A percentile compares a stretch with the other conserved stretches of the same genome.
Evolutionary conservation across 768 basidiomycete species (phyloP).

Genomic region (Rossbeevera mucosa): DNA sequence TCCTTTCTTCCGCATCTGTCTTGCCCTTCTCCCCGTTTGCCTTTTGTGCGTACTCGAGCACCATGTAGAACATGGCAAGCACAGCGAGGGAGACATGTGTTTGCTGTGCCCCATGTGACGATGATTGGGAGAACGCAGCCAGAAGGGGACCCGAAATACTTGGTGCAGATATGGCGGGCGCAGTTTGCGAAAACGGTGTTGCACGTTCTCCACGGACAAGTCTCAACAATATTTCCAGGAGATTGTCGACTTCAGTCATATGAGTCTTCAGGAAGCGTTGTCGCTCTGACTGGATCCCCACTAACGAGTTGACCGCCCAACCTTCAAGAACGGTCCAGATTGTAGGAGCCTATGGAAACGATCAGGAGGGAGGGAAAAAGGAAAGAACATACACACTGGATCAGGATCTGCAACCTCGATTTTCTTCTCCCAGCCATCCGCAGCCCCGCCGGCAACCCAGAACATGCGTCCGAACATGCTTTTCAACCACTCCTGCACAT

Average conservation of each 20-base stretch:
- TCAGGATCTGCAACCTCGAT: conserved; percentile 92
- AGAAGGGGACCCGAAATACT: conserved; percentile 65
- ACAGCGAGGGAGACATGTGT: conserved; percentile 93
- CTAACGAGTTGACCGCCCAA: conserved; percentile 83
- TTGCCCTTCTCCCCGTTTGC: conserved; percentile 64
- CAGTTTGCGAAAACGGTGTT: conserved; percentile 59
- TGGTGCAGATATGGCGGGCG: conserved; percentile 58
- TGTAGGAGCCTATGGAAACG: conserved; percentile 68
- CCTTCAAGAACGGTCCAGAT: conserved; percentile 86
- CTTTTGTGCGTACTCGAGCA: conserved; percentile 75
- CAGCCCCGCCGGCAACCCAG: conserved; percentile 77
- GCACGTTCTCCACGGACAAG: conserved; percentile 88
- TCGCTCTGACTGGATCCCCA: conserved; percentile 70
- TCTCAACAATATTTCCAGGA: conserved; percentile 88
- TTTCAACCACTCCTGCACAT: conserved; percentile 89
- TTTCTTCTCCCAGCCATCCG: conserved; percentile 94
- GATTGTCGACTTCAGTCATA: conserved; percentile 79
- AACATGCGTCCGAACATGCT: conserved; percentile 87
- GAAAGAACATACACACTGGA: conserved; percentile 57
- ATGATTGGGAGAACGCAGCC: conserved; percentile 65
- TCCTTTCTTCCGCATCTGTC: conserved; percentile 64
- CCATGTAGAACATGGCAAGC: conserved; percentile 83
- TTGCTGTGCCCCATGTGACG: conserved; percentile 82
- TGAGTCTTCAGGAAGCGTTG: conserved; percentile 87
- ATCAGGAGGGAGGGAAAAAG: background rate